Evolutionary conservation across 352 stramenopile genomes (phyloP).

Genomic region (Phytopythium oedochilum): DNA sequence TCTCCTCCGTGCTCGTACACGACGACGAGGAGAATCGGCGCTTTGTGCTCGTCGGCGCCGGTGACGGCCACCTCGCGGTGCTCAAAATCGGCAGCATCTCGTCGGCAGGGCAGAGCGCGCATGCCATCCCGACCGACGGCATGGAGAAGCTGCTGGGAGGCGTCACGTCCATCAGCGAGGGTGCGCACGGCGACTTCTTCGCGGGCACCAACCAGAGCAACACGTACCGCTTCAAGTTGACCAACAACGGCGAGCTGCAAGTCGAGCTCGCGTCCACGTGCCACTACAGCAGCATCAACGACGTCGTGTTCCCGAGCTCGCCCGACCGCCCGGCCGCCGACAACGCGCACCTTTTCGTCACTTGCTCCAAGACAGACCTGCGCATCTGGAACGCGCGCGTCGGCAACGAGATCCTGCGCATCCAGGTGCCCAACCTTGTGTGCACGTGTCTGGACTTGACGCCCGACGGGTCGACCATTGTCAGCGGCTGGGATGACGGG

Average conservation of each 20-base stretch:
- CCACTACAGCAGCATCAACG: slow-evolving; percentile 90
- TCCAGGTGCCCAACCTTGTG: slow-evolving; percentile 97
- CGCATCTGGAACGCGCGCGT: slow-evolving; percentile 93
- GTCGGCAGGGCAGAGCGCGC: slow-evolving; percentile 52
- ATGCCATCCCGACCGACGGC: slow-evolving; percentile 56
- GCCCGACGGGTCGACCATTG: slow-evolving; percentile 82
- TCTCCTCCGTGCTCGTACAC: slow-evolving; percentile 84
- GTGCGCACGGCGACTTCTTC: slow-evolving; percentile 84
- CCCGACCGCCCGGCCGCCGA: slow-evolving; percentile 43
- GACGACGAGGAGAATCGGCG: slow-evolving; percentile 86
- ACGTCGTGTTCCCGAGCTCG: slow-evolving; percentile 90
- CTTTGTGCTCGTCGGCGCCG: slow-evolving; percentile 87
- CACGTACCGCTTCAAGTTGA: slow-evolving; percentile 88
- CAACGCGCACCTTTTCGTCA: slow-evolving; percentile 94
- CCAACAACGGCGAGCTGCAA: slow-evolving; percentile 27
- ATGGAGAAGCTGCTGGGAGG: slow-evolving; percentile 88
- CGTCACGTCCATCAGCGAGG: slow-evolving; percentile 89
- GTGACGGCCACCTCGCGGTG: slow-evolving; percentile 88
- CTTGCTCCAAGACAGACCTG: slow-evolving; percentile 93
- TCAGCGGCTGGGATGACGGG: slow-evolving; percentile 95
- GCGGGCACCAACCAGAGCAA: slow-evolving; percentile 93
- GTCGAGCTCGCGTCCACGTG: slow-evolving; percentile 86
- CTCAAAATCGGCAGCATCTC: slow-evolving; percentile 34
- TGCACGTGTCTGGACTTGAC: slow-evolving; percentile 93
- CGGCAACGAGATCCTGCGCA: slow-evolving; percentile 93